Conservation (phyloP, 148 eudicot genomes). For the Dianthus caryophyllus region DNA sequence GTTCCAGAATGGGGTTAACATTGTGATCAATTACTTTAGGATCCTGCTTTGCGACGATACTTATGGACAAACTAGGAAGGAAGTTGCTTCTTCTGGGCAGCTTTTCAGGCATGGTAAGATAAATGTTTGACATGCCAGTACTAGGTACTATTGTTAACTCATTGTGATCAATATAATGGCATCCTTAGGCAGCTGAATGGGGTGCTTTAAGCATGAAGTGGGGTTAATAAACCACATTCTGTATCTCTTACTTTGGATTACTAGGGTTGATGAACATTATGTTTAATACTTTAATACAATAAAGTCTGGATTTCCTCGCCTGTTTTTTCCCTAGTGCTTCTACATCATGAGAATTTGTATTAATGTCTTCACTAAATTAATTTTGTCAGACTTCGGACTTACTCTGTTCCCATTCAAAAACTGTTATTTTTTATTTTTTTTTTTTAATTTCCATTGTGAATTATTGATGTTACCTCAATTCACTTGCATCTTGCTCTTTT, state of each 20-base stretch:
- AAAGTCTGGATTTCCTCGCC: not conserved
- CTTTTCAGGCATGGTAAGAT: conserved; percentile 72
- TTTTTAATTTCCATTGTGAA: no score
- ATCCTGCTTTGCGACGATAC: conserved; percentile 58
- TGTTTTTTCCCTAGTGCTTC: not conserved
- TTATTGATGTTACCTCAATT: not conserved
- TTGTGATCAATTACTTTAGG: conserved; percentile 37
- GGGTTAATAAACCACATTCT: not conserved
- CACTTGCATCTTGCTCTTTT: not conserved
- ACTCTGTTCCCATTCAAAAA: not conserved
- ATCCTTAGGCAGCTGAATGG: not conserved
- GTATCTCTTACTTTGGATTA: not conserved
- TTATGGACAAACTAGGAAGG: conserved; percentile 91
- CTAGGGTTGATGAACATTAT: not conserved
- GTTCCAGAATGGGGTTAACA: not conserved
- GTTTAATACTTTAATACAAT: no score
- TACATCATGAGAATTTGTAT: not conserved
- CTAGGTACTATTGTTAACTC: not conserved
- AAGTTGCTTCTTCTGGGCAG: conserved; percentile 78
- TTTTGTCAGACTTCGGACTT: not conserved
- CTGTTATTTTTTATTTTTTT: not conserved
- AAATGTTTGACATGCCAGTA: no score
- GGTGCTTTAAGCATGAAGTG: no score
- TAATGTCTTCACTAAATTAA: not conserved
- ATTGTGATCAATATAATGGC: not conserved